These are phyloP conservation scores for Trichophaea hybrida DNA, from an alignment of 2,329 filamentous ascomycete genomes.

Conservation along the genomic window DNA sequence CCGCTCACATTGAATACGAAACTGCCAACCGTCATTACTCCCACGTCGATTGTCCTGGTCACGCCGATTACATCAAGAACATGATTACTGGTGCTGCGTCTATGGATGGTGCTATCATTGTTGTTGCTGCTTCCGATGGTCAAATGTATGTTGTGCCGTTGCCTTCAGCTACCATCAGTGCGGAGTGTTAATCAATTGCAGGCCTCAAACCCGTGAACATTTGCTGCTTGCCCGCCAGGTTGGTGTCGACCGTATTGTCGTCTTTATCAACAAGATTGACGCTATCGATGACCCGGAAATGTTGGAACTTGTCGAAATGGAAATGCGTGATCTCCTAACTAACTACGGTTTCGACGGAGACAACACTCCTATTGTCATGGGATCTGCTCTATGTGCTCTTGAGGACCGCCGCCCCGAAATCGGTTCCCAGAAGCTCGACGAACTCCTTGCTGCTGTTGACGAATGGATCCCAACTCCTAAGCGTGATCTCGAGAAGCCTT, in stretches of 20 bases:
- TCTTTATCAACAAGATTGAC: constrained; percentile 99
- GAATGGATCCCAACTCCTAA: constrained; percentile 89
- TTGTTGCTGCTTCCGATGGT: constrained; percentile 93
- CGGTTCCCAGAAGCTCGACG: constrained; percentile 74
- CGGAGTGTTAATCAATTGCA: constrained; percentile 27
- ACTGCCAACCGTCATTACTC: constrained; percentile 93
- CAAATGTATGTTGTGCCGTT: constrained; percentile 53
- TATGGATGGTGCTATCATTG: constrained; percentile 98
- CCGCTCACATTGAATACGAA: constrained; percentile 95
- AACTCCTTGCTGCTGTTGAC: constrained; percentile 80
- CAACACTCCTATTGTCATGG: constrained; percentile 92
- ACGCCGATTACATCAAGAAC: constrained; percentile 99
- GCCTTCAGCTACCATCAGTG: neutral
- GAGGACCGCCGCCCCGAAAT: constrained; percentile 79
- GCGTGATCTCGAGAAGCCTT: constrained; percentile 93
- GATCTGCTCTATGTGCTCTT: constrained; percentile 87
- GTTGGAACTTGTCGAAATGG: constrained; percentile 99
- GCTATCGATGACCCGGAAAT: constrained; percentile 96
- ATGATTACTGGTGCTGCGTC: constrained; percentile 99
- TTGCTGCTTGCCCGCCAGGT: constrained; percentile 94
- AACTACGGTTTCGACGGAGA: constrained; percentile 97
- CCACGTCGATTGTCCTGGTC: constrained; percentile 98
- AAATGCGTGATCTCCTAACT: constrained; percentile 92
- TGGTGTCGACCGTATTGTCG: constrained; percentile 93
- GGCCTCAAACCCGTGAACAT: constrained; percentile 95